Evolutionary conservation across 2,329 filamentous ascomycete species (phyloP), one percentile per base, ranked within the genome.

Genomic region (Penicillium sp.): DNA sequence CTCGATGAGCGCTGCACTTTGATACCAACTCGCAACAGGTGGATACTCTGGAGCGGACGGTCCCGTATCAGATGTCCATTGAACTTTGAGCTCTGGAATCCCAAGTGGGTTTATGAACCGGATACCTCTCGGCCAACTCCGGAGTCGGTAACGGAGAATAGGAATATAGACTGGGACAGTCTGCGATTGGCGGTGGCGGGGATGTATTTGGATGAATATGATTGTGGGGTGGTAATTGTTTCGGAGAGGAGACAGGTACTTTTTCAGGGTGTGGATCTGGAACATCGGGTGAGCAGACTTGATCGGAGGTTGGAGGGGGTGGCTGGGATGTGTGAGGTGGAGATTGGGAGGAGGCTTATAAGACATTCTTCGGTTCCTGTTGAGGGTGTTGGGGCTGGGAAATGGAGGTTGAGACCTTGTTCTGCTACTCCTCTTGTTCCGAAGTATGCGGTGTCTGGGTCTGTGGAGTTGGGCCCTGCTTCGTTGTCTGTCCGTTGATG

Each of bases 381-480:
- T 30, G 34, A 46, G 16, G 47, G 47, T 2, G 47, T 49, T 35
- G 47, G 47, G 19, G 47, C 30, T 25, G 36, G 46, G 11, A n/a
- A 36, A 18, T 49, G 47, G 47, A 12, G 34, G 1, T 29, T 49
- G 27, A 29, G 41, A 10, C 47, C 47, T 3, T 49, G 47, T 30
- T 46, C 47, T 40, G 47, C 47, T 25, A 49, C 36, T n/a, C 47
- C 47, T 40, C 47, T 49, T 35, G 35, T 49, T 49, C 47, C 47
- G 8, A 25, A 5, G 16, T 30, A 25, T 46, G 40, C 7, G 12
- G 27, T 27, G 1, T 43, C 33, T n/a, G 39, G 43, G 18, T 13
- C 9, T 18, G 39, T 18, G 6, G 29, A 35, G 40, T 18, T 29
- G 5, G 34, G 16, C 29, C 40, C 36, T 2, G 18, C 35, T 36